Evolutionary conservation across 805 yeast species (phyloP), one percentile per base, ranked within the genome.

Genomic region (Kurtzmaniella fragi): DNA sequence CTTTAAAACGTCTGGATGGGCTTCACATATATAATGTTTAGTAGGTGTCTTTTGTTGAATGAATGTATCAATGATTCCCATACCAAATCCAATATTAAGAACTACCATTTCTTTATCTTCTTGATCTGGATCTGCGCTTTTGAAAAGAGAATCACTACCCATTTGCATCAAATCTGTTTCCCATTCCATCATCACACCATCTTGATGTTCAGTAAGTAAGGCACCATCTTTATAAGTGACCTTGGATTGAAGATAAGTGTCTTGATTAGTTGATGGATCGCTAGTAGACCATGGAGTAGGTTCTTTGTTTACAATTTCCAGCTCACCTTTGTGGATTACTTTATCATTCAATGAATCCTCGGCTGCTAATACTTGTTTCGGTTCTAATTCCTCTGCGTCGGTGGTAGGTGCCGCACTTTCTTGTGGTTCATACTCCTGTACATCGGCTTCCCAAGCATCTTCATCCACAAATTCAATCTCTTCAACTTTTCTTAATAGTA

Each of bases 101-200:
- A 91, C 78, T 30, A 67, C 73, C 15, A 70, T 49, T 31, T 67
- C 71, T 8, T 67, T 56, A 28, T 70, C 67, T 7, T 51, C 51
- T 15, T 56, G 44, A 8, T 39, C 52, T 49, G 62, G 37, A 6
- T 52, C 57, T 10, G 62, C 50, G 1, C 77, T 67, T 35, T 67
- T 67, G 55, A 82, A 80, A n/a, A 91, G 56, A 0, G 91, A 66
- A 27, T 84, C 80, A 40, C 95, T 83, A 1, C 95, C 95, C 12
- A 81, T 70, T 38, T 72, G 67, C 98, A 90, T 90, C 40, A 90
- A 68, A 15, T 79, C 76, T 4, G 78, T 72, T 57, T 90, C 98
- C 98, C 98, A 90, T 49, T 83, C 84, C 98, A 90, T 90, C 98
- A 90, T 90, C 2, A 90, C 97, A 13, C 96, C 98, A 52, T 90